Conservation (phyloP, 1,139 yeast genomes). For the Protomyces pachydermus region DNA sequence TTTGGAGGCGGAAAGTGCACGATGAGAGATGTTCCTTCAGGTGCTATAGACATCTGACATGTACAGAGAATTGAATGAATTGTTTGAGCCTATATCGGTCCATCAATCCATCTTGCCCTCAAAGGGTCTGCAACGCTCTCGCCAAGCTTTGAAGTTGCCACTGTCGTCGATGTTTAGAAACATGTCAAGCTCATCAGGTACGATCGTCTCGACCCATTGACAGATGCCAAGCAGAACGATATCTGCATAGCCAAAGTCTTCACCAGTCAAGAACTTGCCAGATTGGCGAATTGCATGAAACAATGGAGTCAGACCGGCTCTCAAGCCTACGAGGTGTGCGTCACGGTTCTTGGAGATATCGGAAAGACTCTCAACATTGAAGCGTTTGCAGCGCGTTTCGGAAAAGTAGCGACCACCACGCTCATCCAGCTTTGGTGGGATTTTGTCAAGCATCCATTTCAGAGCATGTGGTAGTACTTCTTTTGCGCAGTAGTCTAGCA, state of each 20-base stretch:
- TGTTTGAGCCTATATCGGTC: background rate
- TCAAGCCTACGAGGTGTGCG: background rate
- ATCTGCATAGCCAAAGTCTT: slow-evolving; percentile 4
- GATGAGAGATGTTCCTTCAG: background rate
- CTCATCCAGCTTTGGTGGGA: background rate
- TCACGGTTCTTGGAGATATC: background rate
- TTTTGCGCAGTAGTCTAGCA: background rate
- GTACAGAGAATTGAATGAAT: too few relatives aligned
- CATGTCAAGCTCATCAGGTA: background rate
- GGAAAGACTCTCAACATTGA: background rate
- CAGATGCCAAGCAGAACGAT: background rate
- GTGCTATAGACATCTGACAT: too few relatives aligned
- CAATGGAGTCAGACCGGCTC: background rate
- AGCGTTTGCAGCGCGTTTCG: background rate
- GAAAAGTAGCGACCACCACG: slow-evolving; percentile 6
- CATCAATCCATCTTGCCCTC: background rate
- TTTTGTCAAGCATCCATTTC: background rate
- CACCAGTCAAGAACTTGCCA: slow-evolving; percentile 2
- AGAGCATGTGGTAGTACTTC: background rate
- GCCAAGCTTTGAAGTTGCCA: slow-evolving; percentile 2
- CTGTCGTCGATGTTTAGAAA: background rate
- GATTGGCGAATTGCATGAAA: slow-evolving; percentile 5
- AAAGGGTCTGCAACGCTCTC: background rate
- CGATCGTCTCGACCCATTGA: slow-evolving; percentile 1
- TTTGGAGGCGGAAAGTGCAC: slow-evolving; percentile 10